Conservation (phyloP, 202 grass and related monocot species). For the Schoenoplectus tabernaemontani region DNA sequence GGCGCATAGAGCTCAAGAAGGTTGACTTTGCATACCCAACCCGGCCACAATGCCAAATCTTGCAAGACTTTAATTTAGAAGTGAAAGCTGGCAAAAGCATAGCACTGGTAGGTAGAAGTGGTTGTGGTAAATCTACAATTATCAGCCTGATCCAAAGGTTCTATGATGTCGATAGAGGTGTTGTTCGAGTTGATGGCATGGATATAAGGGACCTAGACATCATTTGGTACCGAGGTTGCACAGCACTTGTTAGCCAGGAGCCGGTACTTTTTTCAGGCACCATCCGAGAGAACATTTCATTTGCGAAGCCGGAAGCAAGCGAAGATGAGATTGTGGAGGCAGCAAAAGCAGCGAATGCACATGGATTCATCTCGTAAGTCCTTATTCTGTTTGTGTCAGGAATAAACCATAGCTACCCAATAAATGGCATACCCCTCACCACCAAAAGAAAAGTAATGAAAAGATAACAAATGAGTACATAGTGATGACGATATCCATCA, state of each 20-base stretch:
- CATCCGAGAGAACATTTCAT: slow-evolving; percentile 83
- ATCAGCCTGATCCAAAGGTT: slow-evolving; percentile 92
- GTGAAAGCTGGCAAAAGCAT: slow-evolving; percentile 88
- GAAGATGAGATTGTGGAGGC: slow-evolving; percentile 87
- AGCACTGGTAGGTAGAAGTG: slow-evolving; percentile 83
- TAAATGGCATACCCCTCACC: not conserved
- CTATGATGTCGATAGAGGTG: slow-evolving; percentile 89
- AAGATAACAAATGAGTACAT: not conserved
- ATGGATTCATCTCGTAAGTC: slow-evolving; percentile 94
- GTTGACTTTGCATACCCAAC: slow-evolving; percentile 94
- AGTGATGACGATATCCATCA: not conserved
- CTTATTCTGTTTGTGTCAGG: not conserved
- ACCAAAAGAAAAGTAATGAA: not conserved
- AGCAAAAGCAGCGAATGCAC: slow-evolving; percentile 81
- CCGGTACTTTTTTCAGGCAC: slow-evolving; percentile 92
- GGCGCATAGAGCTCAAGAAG: slow-evolving; percentile 79
- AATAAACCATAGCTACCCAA: not conserved
- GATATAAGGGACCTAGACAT: slow-evolving; percentile 79
- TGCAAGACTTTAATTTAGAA: slow-evolving; percentile 85
- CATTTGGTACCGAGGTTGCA: slow-evolving; percentile 82
- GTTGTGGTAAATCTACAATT: slow-evolving; percentile 93
- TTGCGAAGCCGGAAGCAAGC: slow-evolving; percentile 79
- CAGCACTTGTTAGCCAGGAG: slow-evolving; percentile 92
- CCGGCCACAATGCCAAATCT: slow-evolving; percentile 71
- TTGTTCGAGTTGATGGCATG: slow-evolving; percentile 59